Evolutionary conservation across 768 basidiomycete genomes (phyloP), one percentile per base, ranked within the genome.

Genomic region (Candolleomyces eurysporus): DNA sequence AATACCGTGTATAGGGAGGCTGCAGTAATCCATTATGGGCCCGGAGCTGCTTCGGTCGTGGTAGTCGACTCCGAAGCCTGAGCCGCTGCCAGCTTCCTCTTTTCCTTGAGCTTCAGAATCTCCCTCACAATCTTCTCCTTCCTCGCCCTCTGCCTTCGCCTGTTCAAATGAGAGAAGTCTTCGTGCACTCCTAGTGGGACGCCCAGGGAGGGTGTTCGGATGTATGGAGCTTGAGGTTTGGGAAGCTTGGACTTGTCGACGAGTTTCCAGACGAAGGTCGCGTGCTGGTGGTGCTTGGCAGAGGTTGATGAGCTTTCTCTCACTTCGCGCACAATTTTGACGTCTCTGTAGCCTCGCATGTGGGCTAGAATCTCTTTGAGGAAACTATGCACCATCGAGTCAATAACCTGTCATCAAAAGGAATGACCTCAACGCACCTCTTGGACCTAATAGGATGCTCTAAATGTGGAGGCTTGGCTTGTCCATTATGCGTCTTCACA

Each of bases 81-180:
- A 10, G 26, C 52, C 31, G 31, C 32, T 11, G 22, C 13, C 32
- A 21, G 51, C 32, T 45, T 53, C 13, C 21, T 19, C 30, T 8
- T 32, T 11, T 36, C 59, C 52, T 60, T 60, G 22, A 72, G 72
- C 74, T 61, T 62, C 65, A 19, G 83, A 68, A 43, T 84, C 81
- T 53, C 70, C 70, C 60, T 71, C 66, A 3, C 51, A 54, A 88
- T 76, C 68, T 82, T 84, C 58, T 63, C 73, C 51, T 72, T 68
- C 60, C 88, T 70, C 22, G 80, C 77, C 16, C 78, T 71, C 61
- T 78, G 79, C 64, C 87, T 73, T 59, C 85, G 75, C 65, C 75
- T 82, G 71, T 80, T 90, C 60, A 89, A 71, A 68, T 89, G 86
- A 7, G 78, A 75, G 69, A 77, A 78, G 64, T 89, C 86, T 52